Conservation (phyloP, 768 basidiomycete species). For the Pleurotus ostreatus region DNA sequence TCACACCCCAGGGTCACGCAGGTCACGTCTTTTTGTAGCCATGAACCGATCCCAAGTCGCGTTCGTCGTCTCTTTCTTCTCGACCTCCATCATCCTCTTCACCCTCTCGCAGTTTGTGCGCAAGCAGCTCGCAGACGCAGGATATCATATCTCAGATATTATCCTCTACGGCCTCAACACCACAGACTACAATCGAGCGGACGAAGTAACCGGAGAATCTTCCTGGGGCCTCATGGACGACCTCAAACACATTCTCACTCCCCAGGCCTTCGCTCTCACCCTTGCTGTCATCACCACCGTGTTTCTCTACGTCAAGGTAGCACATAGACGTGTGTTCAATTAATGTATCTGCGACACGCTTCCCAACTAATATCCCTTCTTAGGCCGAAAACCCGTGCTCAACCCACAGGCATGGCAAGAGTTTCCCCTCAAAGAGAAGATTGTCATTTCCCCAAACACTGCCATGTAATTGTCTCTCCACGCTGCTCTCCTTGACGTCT, state of each 20-base stretch:
- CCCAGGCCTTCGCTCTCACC: constrained; percentile 48
- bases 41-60: constrained; percentile 52
- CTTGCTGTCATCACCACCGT: constrained; percentile 45
- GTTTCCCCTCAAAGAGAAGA: constrained; percentile 80
- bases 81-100: constrained; percentile 45
- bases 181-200: constrained; percentile 8
- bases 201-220: constrained; percentile 9
- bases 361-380: constrained; percentile 3
- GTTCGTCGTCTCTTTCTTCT: constrained; percentile 51
- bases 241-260: not conserved
- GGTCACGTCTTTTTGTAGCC: constrained; percentile 13
- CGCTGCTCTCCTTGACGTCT: not conserved
- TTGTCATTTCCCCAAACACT: constrained; percentile 88
- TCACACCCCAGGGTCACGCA: not conserved
- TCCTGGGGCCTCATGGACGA: constrained; percentile 4
- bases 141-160: constrained; percentile 54
- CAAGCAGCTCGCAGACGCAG: constrained; percentile 42
- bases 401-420: constrained; percentile 75
- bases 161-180: constrained; percentile 58
- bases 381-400: constrained; percentile 68
- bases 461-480: constrained; percentile 59
- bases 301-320: constrained; percentile 50
- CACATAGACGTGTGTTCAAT: constrained; percentile 5
- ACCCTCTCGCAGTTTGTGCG: constrained; percentile 36
- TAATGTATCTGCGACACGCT: not conserved